Evolutionary conservation across 768 basidiomycete genomes (phyloP).

Genomic region (Russula ochroleuca): DNA sequence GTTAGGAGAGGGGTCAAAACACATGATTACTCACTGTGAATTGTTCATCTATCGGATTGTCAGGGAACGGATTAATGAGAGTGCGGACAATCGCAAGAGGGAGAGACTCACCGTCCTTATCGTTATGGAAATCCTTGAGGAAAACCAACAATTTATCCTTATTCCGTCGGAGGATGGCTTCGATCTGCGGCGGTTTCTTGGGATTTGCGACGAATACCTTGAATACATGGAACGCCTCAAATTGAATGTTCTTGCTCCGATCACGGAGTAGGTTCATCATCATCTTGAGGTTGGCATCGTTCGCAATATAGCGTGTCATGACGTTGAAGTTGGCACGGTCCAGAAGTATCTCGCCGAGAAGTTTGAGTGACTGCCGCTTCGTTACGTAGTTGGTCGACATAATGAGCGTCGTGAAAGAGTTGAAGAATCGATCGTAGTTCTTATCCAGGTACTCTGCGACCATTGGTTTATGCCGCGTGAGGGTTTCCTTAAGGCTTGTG

Average conservation of each 20-base stretch:
- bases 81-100: not conserved
- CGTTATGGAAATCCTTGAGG: constrained; percentile 92
- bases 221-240: constrained; percentile 99
- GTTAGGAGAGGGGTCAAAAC: not conserved
- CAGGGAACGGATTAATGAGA: not conserved
- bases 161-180: constrained; percentile 83
- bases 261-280: constrained; percentile 99
- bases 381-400: constrained; percentile 96
- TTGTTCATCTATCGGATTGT: constrained; percentile 68
- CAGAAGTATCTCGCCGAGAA: constrained; percentile 94
- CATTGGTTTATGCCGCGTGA: constrained; percentile 97
- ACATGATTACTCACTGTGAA: constrained; percentile 57
- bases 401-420: constrained; percentile 88
- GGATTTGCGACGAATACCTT: constrained; percentile 99
- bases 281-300: constrained; percentile 96
- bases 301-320: constrained; percentile 96
- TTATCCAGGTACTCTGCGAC: constrained; percentile 95
- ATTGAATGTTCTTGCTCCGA: constrained; percentile 99
- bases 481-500: constrained; percentile 93
- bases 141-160: constrained; percentile 90
- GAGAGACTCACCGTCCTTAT: constrained; percentile 78
- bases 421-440: constrained; percentile 98
- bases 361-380: constrained; percentile 97
- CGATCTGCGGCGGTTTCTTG: constrained; percentile 96
- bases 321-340: constrained; percentile 98